These are phyloP conservation scores for Alternaria sp. DNA, from an alignment of 2,329 filamentous ascomycete species.

Conservation along the genomic window DNA sequence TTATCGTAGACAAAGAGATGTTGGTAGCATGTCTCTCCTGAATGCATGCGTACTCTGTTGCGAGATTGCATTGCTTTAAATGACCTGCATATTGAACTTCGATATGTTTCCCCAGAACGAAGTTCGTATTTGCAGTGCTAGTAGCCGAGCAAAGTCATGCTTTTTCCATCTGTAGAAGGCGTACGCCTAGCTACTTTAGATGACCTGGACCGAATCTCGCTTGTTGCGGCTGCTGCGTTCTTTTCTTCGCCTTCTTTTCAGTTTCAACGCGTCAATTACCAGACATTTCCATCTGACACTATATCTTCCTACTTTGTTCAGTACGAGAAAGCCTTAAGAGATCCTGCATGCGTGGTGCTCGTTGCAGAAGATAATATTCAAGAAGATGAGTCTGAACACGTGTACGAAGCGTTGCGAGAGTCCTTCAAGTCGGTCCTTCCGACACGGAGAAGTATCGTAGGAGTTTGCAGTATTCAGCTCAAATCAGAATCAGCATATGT, in stretches of 20 bases:
- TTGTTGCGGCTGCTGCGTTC: constrained; percentile 38
- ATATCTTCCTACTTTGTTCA: constrained; percentile 25
- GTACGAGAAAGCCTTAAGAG: constrained; percentile 20
- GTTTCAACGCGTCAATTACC: constrained; percentile 32
- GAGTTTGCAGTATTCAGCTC: constrained; percentile 32
- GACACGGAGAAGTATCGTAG: constrained; percentile 24
- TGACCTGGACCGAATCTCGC: constrained; percentile 33
- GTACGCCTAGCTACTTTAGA: constrained; percentile 31
- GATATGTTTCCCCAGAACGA: not conserved
- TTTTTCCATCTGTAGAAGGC: constrained; percentile 21
- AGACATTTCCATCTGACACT: constrained; percentile 30
- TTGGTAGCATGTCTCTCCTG: not conserved
- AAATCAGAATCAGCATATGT: constrained; percentile 28
- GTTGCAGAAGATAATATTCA: constrained; percentile 23
- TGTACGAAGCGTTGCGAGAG: constrained; percentile 29
- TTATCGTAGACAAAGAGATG: not conserved
- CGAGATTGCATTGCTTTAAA: not conserved
- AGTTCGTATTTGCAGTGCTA: not conserved
- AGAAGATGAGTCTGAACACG: constrained; percentile 15
- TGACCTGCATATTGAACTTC: not conserved
- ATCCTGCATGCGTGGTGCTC: constrained; percentile 22
- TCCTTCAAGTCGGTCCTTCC: constrained; percentile 8
- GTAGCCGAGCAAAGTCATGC: constrained; percentile 10
- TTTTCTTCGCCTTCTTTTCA: constrained; percentile 38
- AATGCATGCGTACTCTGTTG: not conserved